These are phyloP conservation scores for Pisolithus microcarpus DNA, from an alignment of 768 basidiomycete species.

Conservation along the genomic window DNA sequence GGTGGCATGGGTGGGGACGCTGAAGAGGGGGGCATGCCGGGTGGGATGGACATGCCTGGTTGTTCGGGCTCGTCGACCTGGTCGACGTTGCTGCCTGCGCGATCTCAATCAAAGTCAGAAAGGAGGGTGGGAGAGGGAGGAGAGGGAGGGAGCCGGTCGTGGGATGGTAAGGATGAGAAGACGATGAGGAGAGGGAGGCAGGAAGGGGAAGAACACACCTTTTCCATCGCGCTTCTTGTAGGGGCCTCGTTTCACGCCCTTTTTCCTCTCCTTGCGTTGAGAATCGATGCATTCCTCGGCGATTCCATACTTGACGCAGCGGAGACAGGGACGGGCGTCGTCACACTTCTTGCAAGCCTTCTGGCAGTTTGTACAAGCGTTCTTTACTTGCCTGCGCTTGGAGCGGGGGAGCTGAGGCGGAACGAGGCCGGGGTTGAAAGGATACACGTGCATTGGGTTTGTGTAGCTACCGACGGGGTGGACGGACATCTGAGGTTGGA, in stretches of 20 bases:
- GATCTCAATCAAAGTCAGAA: conserved; percentile 48
- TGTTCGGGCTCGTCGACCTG: conserved; percentile 36
- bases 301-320: conserved; percentile 87
- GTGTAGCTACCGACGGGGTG: conserved; percentile 43
- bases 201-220: conserved; percentile 45
- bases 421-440: conserved; percentile 46
- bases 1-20: conserved; percentile 42
- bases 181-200: conserved; percentile 14
- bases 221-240: conserved; percentile 96
- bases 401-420: conserved; percentile 49
- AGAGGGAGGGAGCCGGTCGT: neutral
- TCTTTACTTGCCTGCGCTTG: conserved; percentile 86
- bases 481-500: conserved; percentile 44
- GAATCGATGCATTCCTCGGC: conserved; percentile 86
- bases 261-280: conserved; percentile 86
- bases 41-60: conserved; percentile 36
- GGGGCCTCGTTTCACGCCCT: conserved; percentile 79
- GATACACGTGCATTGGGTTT: conserved; percentile 66
- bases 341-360: conserved; percentile 91
- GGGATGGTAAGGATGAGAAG: conserved; percentile 2
- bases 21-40: conserved; percentile 35
- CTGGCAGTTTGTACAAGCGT: conserved; percentile 86
- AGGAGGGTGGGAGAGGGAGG: conserved; percentile 10
- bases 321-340: conserved; percentile 85
- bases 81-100: conserved; percentile 51